phyloP scores from a whole-genome alignment of 129 eudicot species.

The Lactuca sativa region DNA sequence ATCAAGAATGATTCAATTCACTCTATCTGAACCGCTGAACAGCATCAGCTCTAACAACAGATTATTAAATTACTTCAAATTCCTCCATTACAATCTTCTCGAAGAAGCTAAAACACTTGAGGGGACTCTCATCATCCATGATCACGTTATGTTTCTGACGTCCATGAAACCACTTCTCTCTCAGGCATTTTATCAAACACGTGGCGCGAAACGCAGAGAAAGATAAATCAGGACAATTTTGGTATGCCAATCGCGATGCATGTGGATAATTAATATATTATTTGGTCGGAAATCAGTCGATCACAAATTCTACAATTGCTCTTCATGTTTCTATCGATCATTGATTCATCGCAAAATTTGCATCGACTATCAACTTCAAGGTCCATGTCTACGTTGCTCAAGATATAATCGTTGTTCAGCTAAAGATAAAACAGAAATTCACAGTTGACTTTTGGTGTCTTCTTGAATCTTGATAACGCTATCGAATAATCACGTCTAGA shows the following conservation, averaged over 20 bases:
- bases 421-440: not conserved
- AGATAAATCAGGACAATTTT: not conserved
- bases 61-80: not conserved
- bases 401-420: not conserved
- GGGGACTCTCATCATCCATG: not conserved
- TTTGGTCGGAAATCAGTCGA: not conserved
- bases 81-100: not conserved
- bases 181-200: constrained; percentile 2
- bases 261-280: not conserved
- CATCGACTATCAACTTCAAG: not conserved
- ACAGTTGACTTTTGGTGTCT: not conserved
- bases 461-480: no score
- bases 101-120: not conserved
- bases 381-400: not conserved
- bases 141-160: not conserved
- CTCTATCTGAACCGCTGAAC: no score
- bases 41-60: not conserved
- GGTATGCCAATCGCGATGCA: not conserved
- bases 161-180: not conserved
- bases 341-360: not conserved
- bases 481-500: not conserved
- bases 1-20: no score
- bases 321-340: not conserved
- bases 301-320: not conserved
- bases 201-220: not conserved